Base-by-base conservation (phyloP, 805 yeast genomes). In the Saturnispora mendoncae region DNA sequence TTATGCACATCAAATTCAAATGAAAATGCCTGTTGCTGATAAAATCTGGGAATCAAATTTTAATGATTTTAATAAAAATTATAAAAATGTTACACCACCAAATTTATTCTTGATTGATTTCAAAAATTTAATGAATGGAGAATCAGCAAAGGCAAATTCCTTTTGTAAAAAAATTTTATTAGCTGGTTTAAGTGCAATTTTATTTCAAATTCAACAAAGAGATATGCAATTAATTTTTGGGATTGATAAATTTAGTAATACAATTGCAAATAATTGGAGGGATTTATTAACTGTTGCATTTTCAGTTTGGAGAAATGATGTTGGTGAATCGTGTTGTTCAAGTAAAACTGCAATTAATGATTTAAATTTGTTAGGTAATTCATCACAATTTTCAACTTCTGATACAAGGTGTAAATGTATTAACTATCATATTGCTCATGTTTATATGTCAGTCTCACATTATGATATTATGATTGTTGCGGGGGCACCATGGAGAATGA, bases 401-500 rank as follows among this genome's bases (percentile, higher is more conserved):
- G 74, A 67, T 46, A 62, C 71, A 2, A 67, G 78, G 36, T 80
- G 84, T 57, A 76, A 75, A 46, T 70, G 76, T 44, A 79, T 85
- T 0, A 73, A 78, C 40, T 81, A 76, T 57, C 88, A 84, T 54
- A 67, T 82, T 63, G 76, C 84, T 1, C 88, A 82, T 53, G 74
- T 83, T 13, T 72, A 78, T 34, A 71, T 84, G 55, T 74, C 84
- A 39, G 71, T 81, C 23, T 78, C 83, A 42, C 85, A 83, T 47
- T 79, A 82, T 57, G 94, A 85, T 57, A 75, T 83, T 43, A 82
- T 82, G 41, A 78, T 83, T 4, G 80, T 68, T 57, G 80, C 88
- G 2, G 95, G 95, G 1, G 83, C 86, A 6, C 92, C 92, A 1
- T 75, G 81, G 62, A 72, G 87, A 51, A 78, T 82, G 79, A 82